Evolutionary conservation across 257 asterid species (phyloP), one percentile per base, ranked within the genome.

Genomic region (Nicotiana undulata): DNA sequence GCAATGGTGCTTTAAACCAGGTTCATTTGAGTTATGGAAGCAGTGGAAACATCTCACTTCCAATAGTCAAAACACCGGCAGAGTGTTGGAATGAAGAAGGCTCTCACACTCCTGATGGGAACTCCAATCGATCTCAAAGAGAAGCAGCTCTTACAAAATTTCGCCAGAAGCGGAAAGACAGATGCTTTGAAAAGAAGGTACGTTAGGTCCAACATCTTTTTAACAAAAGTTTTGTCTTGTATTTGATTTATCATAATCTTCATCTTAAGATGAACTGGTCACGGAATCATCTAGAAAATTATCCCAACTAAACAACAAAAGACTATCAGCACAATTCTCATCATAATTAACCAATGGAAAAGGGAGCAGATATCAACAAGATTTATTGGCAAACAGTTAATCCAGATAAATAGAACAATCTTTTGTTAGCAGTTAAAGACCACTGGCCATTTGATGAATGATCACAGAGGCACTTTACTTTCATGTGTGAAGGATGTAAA

Each of bases 171-270:
- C 85, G 99, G 85, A 96, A 96, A 84, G 98, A 94, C 24, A 89
- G 99, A 88, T 94, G 99, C 90, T 96, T 89, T 75, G 95, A 96
- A 84, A 96, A 96, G 89, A 96, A 96, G 99, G 99, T 95, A 84
- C 18, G 75, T 26, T 63, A 15, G 76, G 40, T 37, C 56, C 13
- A 16, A 60, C 5, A 29, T 11, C 44, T 52, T 37, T 26, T 15
- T 31, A 32, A 26, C 29, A 26, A 37, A 68, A 28, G 29, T 26
- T 29, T 29, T 40, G 20, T 56, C 32, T 65, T 24, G 32, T 60
- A 67, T 66, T 63, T 65, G 75, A 44, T 18, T 13, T 44, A 70
- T 70, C 59, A 70, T 70, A 20, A 68, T 44, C 59, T 44, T 20
- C 58, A 20, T 28, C 58, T 44, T 70, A 32, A 70, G 20, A 37